Base-by-base conservation (phyloP, 2,329 filamentous ascomycete genomes). In the Aureobasidium pullulans region DNA sequence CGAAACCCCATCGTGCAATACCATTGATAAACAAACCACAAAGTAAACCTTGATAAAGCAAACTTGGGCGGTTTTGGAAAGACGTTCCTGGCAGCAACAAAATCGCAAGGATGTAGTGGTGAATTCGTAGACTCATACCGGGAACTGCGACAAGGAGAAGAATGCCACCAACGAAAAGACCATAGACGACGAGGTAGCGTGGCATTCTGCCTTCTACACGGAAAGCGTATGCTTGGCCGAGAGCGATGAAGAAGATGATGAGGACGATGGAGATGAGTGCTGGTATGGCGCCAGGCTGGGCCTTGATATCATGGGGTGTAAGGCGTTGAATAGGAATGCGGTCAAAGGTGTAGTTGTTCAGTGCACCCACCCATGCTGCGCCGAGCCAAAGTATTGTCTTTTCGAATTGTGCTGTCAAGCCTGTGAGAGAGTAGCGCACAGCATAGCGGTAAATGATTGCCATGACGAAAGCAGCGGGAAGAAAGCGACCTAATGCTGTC, bases 281-380 rank as follows among this genome's bases (percentile, higher is more conserved):
- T 1, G 89, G 81, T 59, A 90, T 86, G 0, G 93, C 94, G 7
- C 94, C 94, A 0, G 94, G 93, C 69, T 99, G 91, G 66, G 91
- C 87, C 49, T 87, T 77, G 44, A 99, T 84, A 69, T 99, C 94
- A 70, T 95, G 90, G 0, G 87, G 85, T 8, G 89, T 97, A n/a
- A 99, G 80, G 2, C 94, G 87, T 72, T 91, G 85, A 64, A 99
- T 94, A 0, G 94, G 94, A 62, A 99, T 96, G 74, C 89, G 88
- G 67, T 90, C 88, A 68, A 99, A 90, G 0, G 94, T 97, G 73
- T 96, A 95, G 74, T 97, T 97, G 68, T 93, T 93, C 65, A 99
- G 75, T 1, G 90, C 87, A 15, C 92, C 94, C 40, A 96, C 84
- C 88, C 95, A 99, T 69, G 88, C 91, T 7, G 85, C 87, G 1